Evolutionary conservation across 176 grass and related monocot genomes (phyloP).

Genomic region (Thalia dealbata): DNA sequence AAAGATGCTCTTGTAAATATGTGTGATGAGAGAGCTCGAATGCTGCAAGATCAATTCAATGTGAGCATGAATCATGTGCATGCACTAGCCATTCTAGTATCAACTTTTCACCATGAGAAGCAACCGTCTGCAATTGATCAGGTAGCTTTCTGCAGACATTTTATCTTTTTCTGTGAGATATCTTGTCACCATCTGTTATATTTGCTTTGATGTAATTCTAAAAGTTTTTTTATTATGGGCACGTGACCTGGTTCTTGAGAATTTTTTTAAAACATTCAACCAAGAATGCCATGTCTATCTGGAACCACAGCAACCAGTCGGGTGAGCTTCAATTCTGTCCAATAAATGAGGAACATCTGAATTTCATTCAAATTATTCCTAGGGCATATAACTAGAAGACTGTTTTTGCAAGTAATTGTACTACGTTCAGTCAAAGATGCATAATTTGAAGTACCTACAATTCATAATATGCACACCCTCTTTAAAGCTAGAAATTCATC

Average conservation of each 20-base stretch:
- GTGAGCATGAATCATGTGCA: slow-evolving; percentile 85
- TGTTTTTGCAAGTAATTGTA: background rate
- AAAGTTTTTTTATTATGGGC: background rate
- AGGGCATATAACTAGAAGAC: background rate
- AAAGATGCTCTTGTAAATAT: slow-evolving; percentile 55
- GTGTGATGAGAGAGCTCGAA: slow-evolving; percentile 76
- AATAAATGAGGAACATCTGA: background rate
- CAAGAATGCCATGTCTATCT: background rate
- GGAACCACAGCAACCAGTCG: background rate
- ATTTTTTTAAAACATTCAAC: background rate
- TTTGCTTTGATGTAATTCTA: background rate
- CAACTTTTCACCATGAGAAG: slow-evolving; percentile 60
- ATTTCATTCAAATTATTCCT: background rate
- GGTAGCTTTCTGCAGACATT: slow-evolving; percentile 22
- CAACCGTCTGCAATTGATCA: slow-evolving; percentile 70
- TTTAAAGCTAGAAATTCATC: background rate
- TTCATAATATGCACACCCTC: background rate
- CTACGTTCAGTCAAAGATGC: background rate
- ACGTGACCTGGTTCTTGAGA: background rate
- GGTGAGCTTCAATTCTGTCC: background rate
- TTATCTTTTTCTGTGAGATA: background rate
- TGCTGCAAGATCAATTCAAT: slow-evolving; percentile 88
- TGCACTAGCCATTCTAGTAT: slow-evolving; percentile 45
- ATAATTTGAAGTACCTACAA: background rate
- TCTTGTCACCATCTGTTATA: background rate